phyloP scores from a whole-genome alignment of 768 basidiomycete genomes.

The Hericium coralloides region DNA sequence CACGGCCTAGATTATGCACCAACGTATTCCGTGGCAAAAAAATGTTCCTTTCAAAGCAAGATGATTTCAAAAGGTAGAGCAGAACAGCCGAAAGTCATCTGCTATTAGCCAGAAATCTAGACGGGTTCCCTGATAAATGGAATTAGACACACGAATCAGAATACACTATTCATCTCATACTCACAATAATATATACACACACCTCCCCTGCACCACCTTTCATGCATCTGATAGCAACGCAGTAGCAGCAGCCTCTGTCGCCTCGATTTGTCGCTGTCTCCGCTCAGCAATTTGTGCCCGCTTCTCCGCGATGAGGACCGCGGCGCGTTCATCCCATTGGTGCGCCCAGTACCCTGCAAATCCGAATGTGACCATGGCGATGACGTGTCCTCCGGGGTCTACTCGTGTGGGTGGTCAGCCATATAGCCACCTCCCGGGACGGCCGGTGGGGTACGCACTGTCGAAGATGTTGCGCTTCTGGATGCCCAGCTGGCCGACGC shows the following conservation, averaged over 20 bases:
- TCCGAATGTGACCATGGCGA: slow-evolving; percentile 64
- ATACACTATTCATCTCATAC: too few species aligned
- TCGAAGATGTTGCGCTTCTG: slow-evolving; percentile 71
- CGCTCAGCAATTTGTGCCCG: slow-evolving; percentile 48
- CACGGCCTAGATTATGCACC: too few species aligned
- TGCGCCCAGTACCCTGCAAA: slow-evolving; percentile 70
- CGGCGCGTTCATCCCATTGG: slow-evolving; percentile 54
- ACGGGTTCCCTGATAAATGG: too few species aligned
- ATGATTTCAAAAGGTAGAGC: too few species aligned
- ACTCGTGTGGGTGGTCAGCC: neutral
- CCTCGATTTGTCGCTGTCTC: slow-evolving; percentile 29
- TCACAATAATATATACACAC: too few species aligned
- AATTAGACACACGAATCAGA: too few species aligned
- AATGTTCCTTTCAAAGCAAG: too few species aligned
- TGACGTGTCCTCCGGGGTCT: slow-evolving; percentile 68
- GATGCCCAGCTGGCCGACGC: slow-evolving; percentile 83
- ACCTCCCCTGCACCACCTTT: too few species aligned
- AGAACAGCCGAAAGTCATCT: too few species aligned
- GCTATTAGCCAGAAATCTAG: too few species aligned
- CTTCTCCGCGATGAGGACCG: slow-evolving; percentile 53
- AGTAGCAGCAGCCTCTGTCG: slow-evolving; percentile 21
- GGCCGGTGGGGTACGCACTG: slow-evolving; percentile 42
- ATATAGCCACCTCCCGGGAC: neutral
- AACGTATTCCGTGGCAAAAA: too few species aligned
- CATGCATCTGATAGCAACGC: neutral